A percentile compares a stretch with the other conserved stretches of the same genome.
Evolutionary conservation across 306 rosid genomes (phyloP).

Genomic region (Quillaja saponaria): DNA sequence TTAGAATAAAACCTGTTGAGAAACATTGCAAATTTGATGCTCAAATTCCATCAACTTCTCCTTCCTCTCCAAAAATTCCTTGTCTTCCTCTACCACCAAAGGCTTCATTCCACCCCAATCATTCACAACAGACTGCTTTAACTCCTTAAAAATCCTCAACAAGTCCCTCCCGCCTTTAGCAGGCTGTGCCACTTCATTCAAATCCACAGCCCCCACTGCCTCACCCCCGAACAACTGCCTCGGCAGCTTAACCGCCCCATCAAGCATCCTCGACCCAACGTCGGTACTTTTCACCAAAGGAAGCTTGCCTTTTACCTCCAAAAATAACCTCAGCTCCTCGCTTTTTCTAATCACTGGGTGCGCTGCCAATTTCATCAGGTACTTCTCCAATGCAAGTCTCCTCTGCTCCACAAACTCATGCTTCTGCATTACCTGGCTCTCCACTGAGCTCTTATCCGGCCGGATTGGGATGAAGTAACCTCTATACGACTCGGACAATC

Average conservation of each 20-base stretch:
- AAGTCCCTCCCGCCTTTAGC: slow-evolving; percentile 89
- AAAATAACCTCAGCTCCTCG: slow-evolving; percentile 73
- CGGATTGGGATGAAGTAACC: slow-evolving; percentile 80
- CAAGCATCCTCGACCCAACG: slow-evolving; percentile 87
- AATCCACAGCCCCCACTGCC: slow-evolving; percentile 44
- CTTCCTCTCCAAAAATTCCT: slow-evolving; percentile 79
- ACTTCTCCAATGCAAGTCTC: slow-evolving; percentile 81
- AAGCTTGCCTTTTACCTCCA: slow-evolving; percentile 70
- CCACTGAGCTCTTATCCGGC: slow-evolving; percentile 93
- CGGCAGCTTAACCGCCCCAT: slow-evolving; percentile 84
- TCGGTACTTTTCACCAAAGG: slow-evolving; percentile 60
- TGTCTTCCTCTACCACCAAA: slow-evolving; percentile 79
- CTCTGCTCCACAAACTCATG: slow-evolving; percentile 96
- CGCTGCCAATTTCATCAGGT: slow-evolving; percentile 61
- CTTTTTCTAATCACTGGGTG: slow-evolving; percentile 86
- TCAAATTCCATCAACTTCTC: slow-evolving; percentile 72
- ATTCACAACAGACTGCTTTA: slow-evolving; percentile 79
- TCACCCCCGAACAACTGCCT: slow-evolving; percentile 67
- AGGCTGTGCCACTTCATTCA: slow-evolving; percentile 75
- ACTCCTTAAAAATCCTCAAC: slow-evolving; percentile 84
- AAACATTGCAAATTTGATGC: slow-evolving; percentile 64
- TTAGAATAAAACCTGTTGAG: slow-evolving; percentile 67
- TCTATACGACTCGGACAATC: slow-evolving; percentile 76
- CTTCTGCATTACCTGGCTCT: slow-evolving; percentile 96
- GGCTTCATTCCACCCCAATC: slow-evolving; percentile 89